Base-by-base conservation (phyloP, 805 yeast genomes). In the Candida coquimbonensis region DNA sequence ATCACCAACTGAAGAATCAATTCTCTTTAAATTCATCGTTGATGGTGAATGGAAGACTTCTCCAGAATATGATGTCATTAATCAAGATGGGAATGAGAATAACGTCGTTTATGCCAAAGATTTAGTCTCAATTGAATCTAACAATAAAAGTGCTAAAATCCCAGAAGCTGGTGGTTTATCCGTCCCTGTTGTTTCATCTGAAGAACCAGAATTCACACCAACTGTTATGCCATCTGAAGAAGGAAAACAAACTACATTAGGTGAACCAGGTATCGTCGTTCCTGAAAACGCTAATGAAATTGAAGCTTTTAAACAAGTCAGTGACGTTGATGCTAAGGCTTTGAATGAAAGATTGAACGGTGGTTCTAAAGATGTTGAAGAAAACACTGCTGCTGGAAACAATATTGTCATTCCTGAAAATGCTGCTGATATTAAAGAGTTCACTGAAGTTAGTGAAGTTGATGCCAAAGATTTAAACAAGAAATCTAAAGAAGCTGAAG, bases 231-330 rank as follows among this genome's bases (percentile, higher is more conserved):
- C 79, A 12, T 59, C 70, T 0, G 49, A 60, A 26, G 73, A 68
- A 51, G 67, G 66, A 17, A 51, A 66, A 38, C 69, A 66, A 38
- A 56, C 71, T 27, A 52, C 74, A 16, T 52, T 70, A 34, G 85
- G 87, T 42, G 90, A 84, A 57, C 88, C 93, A 27, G 96, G 96
- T 40, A 73, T 85, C 50, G 78, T 69, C 38, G 62, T 84, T 51
- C 74, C 83, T 40, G 56, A 67, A 37, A 75, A 84, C 58, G 74
- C 87, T 17, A 74, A 73, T 38, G 73, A 78, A n/a, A 77, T 87
- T 55, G 69, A 75, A 48, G 96, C 80, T 41, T 83, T 88, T 58
- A 64, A 66, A 40, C 75, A 79, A 53, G 72, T 80, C 24, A 56
- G 71, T 43, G 72, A 74, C 44, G 83, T 77, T 29, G 78, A 79